phyloP scores from a whole-genome alignment of 768 basidiomycete species.

The Daedaleopsis nitida region DNA sequence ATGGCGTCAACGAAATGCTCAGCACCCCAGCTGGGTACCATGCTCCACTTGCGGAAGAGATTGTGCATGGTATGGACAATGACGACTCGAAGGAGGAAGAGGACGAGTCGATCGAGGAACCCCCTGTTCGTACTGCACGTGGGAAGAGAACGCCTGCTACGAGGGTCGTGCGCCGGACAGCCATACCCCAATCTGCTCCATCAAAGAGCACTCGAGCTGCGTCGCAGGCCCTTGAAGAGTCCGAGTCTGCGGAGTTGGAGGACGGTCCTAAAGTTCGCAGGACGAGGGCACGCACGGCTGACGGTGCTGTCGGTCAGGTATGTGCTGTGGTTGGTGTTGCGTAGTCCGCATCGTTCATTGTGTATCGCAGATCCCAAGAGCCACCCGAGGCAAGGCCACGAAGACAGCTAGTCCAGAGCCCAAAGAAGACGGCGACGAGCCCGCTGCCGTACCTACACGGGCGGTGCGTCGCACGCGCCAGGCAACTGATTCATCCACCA shows the following conservation, averaged over 20 bases:
- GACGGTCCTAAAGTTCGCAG: conserved; percentile 18
- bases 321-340: not conserved
- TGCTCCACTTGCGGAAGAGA: conserved; percentile 10
- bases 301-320: conserved; percentile 24
- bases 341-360: not conserved
- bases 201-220: conserved; percentile 14
- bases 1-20: conserved; percentile 37
- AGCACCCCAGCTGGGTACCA: conserved; percentile 31
- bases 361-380: not conserved
- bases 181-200: conserved; percentile 14
- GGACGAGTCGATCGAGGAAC: conserved; percentile 6
- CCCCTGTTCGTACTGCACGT: conserved; percentile 3
- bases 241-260: conserved; percentile 1
- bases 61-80: not conserved
- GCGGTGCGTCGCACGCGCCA: conserved; percentile 29
- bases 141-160: conserved; percentile 6
- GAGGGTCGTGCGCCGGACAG: conserved; percentile 10
- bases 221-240: conserved; percentile 10
- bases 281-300: conserved; percentile 24
- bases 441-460: conserved; percentile 11
- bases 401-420: conserved; percentile 3
- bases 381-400: conserved; percentile 3
- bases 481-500: conserved; percentile 9
- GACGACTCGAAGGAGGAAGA: conserved; percentile 17
- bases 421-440: conserved; percentile 10